Base-by-base conservation (phyloP, 257 asterid genomes). In the Mentha longifolia region DNA sequence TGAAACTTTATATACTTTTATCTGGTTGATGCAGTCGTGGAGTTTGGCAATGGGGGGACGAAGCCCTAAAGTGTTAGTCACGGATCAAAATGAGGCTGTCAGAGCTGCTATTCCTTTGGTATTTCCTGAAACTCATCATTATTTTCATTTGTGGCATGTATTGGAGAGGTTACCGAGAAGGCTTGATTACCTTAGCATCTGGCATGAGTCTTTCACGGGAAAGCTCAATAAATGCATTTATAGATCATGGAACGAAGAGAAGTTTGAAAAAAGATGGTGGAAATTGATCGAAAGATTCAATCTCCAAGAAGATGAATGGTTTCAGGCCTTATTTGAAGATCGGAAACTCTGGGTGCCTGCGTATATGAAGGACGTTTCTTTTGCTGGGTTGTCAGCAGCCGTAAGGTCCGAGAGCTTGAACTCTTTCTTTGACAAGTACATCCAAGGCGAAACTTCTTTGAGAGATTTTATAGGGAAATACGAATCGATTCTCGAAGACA, bases 1-100 rank as follows among this genome's bases (percentile, higher is more conserved):
- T 72, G 94, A 89, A 65, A 78, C 98, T 0, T 81, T 85, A 65
- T 83, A 82, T 72, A 89, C 97, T 3, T 91, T 83, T 33, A 77
- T 81, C 52, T 93, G 98, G 98, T 74, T 93, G 82, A 78, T 91
- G 89, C 88, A 86, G 59, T 85, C 96, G 7, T 91, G 95, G 97
- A 61, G 83, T 68, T 74, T 89, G 82, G 97, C 98, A 68, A 89
- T 91, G 95, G 96, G 96, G 51, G 91, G 89, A 25, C 82, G 78
- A 68, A 75, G 85, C 79, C 98, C 97, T 51, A 80, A 67, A 60
- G 81, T 91, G 63, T 63, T 93, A 46, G 92, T 89, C 39, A 82
- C 97, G 0, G 96, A 88, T 58, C 95, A 85, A 71, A 87, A 74
- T 20, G 86, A 80, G 76, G 86, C 89, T 47, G 82, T 91, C 67